Percentiles rank a stretch among this genome's conserved stretches.
These are phyloP conservation scores for Aureobasidium leucospermi DNA, from an alignment of 2,329 filamentous ascomycete species.

Conservation along the genomic window DNA sequence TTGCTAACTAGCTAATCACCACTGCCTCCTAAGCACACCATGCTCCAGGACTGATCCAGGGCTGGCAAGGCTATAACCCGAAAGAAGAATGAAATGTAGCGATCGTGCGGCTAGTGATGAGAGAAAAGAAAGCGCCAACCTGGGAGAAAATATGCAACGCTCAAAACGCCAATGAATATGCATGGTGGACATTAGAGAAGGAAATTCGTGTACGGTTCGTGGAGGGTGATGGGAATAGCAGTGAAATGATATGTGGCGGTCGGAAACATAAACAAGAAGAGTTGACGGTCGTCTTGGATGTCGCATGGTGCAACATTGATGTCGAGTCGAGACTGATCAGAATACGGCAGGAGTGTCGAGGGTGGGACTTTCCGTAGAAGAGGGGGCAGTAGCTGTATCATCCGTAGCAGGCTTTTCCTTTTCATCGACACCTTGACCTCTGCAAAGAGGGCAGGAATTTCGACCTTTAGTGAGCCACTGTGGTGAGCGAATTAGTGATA, in stretches of 20 bases:
- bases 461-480: conserved; percentile 63
- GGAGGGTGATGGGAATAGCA: background rate
- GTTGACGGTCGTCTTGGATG: background rate
- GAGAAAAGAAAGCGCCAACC: background rate
- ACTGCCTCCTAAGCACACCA: background rate
- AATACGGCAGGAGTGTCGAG: background rate
- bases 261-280: conserved; percentile 2
- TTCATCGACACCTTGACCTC: conserved; percentile 52
- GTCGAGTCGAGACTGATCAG: background rate
- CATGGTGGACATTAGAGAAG: conserved; percentile 10
- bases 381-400: conserved; percentile 2
- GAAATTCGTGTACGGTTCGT: conserved; percentile 7
- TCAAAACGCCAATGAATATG: conserved; percentile 6
- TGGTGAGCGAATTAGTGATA: conserved; percentile 24
- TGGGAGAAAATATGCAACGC: background rate
- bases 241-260: background rate
- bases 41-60: background rate
- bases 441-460: conserved; percentile 56
- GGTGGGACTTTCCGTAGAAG: background rate
- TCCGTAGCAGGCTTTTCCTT: conserved; percentile 24
- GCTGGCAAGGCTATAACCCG: background rate
- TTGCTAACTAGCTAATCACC: background rate
- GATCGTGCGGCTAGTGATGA: background rate
- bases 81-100: background rate
- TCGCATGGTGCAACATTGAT: background rate